Evolutionary conservation across 2,329 filamentous ascomycete genomes (phyloP).

Genomic region (Onygenales sp.): DNA sequence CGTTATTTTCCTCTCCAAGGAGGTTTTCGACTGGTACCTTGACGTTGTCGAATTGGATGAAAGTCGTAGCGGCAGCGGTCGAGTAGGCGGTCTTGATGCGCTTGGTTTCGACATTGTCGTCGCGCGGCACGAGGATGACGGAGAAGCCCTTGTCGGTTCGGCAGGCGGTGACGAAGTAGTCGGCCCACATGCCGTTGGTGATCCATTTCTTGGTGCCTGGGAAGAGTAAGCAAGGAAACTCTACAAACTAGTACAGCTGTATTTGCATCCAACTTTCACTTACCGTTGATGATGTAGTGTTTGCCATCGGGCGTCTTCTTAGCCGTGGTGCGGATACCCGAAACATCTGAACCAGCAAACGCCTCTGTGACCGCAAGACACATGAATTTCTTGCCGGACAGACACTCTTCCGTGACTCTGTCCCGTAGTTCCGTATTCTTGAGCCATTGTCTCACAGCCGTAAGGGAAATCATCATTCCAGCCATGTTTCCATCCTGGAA

Average conservation of each 20-base stretch:
- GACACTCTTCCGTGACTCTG: slow-evolving; percentile 59
- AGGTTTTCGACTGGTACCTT: slow-evolving; percentile 60
- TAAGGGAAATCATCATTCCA: slow-evolving; percentile 74
- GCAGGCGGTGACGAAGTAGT: slow-evolving; percentile 53
- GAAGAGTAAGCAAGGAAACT: neutral
- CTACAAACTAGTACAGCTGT: slow-evolving; percentile 30
- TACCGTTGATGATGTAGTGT: slow-evolving; percentile 52
- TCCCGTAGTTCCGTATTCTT: slow-evolving; percentile 57
- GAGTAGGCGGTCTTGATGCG: slow-evolving; percentile 62
- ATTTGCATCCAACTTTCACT: slow-evolving; percentile 25
- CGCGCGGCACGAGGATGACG: slow-evolving; percentile 48
- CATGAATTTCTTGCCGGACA: slow-evolving; percentile 78
- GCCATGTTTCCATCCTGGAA: slow-evolving; percentile 84
- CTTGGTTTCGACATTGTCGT: slow-evolving; percentile 39
- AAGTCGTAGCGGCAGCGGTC: slow-evolving; percentile 55
- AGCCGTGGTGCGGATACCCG: slow-evolving; percentile 53
- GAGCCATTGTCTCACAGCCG: slow-evolving; percentile 71
- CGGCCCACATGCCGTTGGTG: slow-evolving; percentile 51
- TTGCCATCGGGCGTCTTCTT: slow-evolving; percentile 39
- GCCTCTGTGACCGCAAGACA: slow-evolving; percentile 82
- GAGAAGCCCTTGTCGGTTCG: slow-evolving; percentile 49
- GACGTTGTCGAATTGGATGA: slow-evolving; percentile 65
- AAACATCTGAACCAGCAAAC: slow-evolving; percentile 60
- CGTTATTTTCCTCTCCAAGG: slow-evolving; percentile 58
- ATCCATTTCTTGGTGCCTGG: slow-evolving; percentile 53